Evolutionary conservation across 2,329 filamentous ascomycete genomes (phyloP), one percentile per base, ranked within the genome.

Genomic region (Pseudogymnoascus destructans): DNA sequence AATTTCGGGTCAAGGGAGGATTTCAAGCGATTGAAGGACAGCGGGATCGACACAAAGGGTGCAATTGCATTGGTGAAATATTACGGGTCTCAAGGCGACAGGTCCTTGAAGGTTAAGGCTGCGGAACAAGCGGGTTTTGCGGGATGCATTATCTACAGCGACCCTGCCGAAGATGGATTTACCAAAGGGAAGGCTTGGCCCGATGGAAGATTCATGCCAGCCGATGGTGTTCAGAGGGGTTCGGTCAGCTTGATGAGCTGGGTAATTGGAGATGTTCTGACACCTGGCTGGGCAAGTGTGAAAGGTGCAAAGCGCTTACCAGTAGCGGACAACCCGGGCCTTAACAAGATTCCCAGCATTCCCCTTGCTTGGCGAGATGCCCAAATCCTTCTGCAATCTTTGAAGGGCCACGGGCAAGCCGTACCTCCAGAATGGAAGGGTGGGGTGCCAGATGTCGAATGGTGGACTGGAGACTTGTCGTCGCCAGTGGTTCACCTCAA

Each of bases 291-390:
- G 77, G 84, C 88, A 60, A 90, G 86, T 70, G 83, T 79, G 49
- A 77, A 81, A 64, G 79, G 80, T 5, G 73, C 80, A 40, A 79
- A 84, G 42, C 80, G 89, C 55, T 76, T 93, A 66, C 77, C 81
- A 55, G 79, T 83, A 17, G 80, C 86, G 19, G 80, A 92, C 55
- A 86, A 86, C 49, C 74, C 80, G 1, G 91, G 84, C 0, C 75
- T 98, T 11, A 80, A 84, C 21, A 80, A 85, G 57, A 97, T 97
- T 46, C 93, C 93, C 0, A 96, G 90, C 70, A 73, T 98, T 54
- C 93, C 93, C 0, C 75, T 98, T 17, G 81, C 92, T 5, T 96
- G 89, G 89, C 81, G 87, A 63, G 89, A 97, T 71, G 92, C 93
- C 0, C 82, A 93, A 68, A 77, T 81, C 19, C 75, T 98, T 10